Conservation (phyloP, 495 filamentous ascomycete species). For the Talaromyces thailandensis region DNA sequence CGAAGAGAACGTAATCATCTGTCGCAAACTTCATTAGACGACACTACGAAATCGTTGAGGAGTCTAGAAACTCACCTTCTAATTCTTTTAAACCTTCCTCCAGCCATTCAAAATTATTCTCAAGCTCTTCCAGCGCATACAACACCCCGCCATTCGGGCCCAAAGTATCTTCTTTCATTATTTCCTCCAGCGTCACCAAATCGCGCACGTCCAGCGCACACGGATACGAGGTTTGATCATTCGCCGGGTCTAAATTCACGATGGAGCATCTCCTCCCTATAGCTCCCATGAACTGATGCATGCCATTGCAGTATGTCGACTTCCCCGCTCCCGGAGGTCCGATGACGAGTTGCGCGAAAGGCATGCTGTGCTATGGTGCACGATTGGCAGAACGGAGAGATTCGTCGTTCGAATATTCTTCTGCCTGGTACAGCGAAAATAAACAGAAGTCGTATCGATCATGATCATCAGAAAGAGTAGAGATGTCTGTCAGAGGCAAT, state of each 20-base stretch:
- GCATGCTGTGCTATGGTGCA: conserved; percentile 28
- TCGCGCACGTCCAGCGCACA: conserved; percentile 87
- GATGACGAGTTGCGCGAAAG: conserved; percentile 71
- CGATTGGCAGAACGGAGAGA: background rate
- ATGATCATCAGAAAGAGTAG: background rate
- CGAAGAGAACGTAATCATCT: conserved; percentile 93
- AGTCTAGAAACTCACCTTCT: conserved; percentile 32
- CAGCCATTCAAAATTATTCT: conserved; percentile 85
- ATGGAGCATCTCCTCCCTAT: conserved; percentile 91
- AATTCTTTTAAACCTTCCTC: conserved; percentile 67
- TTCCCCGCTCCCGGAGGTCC: conserved; percentile 92
- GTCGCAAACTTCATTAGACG: background rate
- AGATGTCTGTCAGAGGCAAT: background rate
- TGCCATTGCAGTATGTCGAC: conserved; percentile 95
- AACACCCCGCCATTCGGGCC: conserved; percentile 89
- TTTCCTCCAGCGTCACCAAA: conserved; percentile 80
- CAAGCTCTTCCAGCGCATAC: conserved; percentile 92
- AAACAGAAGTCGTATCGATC: background rate
- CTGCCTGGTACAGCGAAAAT: background rate
- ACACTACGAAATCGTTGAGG: background rate
- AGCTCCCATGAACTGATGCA: conserved; percentile 94
- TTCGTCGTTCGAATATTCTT: background rate
- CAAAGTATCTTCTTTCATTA: conserved; percentile 86
- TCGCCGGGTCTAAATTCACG: conserved; percentile 95
- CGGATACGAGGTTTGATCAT: conserved; percentile 58